Evolutionary conservation across 805 yeast genomes (phyloP).

Genomic region (Cyberlindnera americana): DNA sequence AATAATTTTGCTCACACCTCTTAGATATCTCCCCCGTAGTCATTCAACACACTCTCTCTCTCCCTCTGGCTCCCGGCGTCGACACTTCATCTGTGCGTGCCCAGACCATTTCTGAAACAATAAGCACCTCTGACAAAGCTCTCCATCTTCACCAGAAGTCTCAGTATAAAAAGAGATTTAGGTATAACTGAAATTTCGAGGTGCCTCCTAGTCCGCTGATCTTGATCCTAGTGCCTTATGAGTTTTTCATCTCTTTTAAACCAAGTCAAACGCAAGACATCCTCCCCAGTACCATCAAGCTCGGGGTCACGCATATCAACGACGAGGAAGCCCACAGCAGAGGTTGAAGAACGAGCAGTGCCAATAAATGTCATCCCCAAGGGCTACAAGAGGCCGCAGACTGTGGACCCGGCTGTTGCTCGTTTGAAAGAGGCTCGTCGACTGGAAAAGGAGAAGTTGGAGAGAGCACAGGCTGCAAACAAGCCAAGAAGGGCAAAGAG

Average conservation of each 20-base stretch:
- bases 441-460: constrained; percentile 41
- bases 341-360: not conserved
- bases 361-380: constrained; percentile 11
- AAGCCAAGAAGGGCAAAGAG: constrained; percentile 2
- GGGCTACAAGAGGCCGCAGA: constrained; percentile 17
- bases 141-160: no score
- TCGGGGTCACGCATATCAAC: not conserved
- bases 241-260: constrained; percentile 20
- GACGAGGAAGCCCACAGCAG: not conserved
- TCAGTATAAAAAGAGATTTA: no score
- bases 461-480: constrained; percentile 13
- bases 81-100: no score
- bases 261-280: constrained; percentile 20
- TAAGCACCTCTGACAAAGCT: no score
- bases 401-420: constrained; percentile 67
- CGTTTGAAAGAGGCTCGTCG: constrained; percentile 64
- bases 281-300: not conserved
- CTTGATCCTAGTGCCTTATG: no score
- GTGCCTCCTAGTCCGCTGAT: no score
- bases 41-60: no score
- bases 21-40: no score
- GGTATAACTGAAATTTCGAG: no score
- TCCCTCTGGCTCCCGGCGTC: no score
- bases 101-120: no score
- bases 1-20: constrained; percentile 1